Evolutionary conservation across 208 protist species (phyloP).

Genomic region (Herpetomonas samuelpessoai): DNA sequence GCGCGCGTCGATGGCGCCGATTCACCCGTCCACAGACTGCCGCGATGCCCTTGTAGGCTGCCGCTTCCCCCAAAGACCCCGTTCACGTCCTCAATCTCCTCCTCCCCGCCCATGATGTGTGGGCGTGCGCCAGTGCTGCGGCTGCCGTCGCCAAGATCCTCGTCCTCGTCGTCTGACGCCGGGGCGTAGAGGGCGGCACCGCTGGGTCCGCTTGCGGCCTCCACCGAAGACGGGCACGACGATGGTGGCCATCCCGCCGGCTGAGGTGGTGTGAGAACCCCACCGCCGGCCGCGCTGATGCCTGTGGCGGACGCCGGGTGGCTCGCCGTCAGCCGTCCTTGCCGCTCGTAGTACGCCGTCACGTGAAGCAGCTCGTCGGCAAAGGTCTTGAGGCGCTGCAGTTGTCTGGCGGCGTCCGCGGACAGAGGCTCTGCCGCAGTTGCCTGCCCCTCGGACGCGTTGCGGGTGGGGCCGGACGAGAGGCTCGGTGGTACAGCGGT

Average conservation of each 20-base stretch:
- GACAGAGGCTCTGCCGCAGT: neutral
- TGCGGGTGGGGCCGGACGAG: neutral
- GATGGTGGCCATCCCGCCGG: neutral
- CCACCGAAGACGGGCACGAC: neutral
- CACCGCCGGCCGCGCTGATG: neutral
- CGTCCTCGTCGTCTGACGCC: neutral
- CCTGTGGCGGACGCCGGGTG: too few relatives aligned
- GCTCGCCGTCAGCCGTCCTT: too few relatives aligned
- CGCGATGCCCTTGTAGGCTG: neutral
- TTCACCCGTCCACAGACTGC: neutral
- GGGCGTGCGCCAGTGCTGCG: neutral
- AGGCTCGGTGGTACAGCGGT: slow-evolving; percentile 4
- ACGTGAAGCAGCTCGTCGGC: neutral
- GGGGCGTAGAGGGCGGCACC: too few relatives aligned
- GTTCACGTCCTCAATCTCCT: neutral
- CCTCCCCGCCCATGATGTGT: too few relatives aligned
- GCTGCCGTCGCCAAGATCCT: neutral
- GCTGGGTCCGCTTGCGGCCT: neutral
- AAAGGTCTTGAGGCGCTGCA: neutral
- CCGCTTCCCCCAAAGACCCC: neutral
- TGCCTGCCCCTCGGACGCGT: neutral
- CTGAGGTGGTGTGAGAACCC: neutral
- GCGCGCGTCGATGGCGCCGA: neutral
- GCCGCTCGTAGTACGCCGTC: slow-evolving; percentile 1
- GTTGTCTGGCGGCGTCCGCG: neutral